Percentiles rank a stretch among this genome's conserved stretches.
phyloP scores from a whole-genome alignment of 208 protist genomes.

The Wallacemonas collosoma region DNA sequence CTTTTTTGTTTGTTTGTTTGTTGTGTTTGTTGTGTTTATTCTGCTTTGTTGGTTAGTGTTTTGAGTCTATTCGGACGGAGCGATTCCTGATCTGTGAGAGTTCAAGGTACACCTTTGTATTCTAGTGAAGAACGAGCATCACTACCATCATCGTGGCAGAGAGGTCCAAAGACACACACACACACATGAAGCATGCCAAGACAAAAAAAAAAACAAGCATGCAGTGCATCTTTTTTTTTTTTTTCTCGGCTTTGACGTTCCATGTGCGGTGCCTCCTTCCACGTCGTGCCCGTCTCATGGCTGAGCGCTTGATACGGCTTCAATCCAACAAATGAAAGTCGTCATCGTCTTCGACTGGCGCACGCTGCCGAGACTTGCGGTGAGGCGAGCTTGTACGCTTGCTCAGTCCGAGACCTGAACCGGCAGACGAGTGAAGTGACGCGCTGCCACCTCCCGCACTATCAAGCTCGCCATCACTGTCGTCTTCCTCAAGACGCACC shows the following conservation, averaged over 20 bases:
- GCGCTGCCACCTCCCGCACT: neutral
- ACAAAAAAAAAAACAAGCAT: conserved; percentile 1
- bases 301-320: too few species aligned
- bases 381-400: too few species aligned
- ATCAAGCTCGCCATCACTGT: neutral
- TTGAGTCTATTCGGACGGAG: too few species aligned
- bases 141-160: too few species aligned
- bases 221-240: too few species aligned
- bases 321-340: conserved; percentile 49
- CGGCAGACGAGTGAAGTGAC: conserved; percentile 1
- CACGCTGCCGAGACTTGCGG: neutral
- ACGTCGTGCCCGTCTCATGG: too few species aligned
- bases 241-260: too few species aligned
- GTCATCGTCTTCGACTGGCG: conserved; percentile 38
- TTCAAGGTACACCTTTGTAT: neutral
- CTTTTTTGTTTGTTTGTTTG: neutral
- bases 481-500: conserved; percentile 22
- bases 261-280: too few species aligned
- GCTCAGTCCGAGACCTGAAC: too few species aligned
- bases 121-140: neutral
- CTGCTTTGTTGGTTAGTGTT: neutral
- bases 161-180: neutral
- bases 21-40: neutral
- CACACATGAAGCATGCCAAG: neutral
- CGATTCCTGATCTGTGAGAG: neutral